Base-by-base conservation (phyloP, 805 yeast species). In the Ogataea sp. region DNA sequence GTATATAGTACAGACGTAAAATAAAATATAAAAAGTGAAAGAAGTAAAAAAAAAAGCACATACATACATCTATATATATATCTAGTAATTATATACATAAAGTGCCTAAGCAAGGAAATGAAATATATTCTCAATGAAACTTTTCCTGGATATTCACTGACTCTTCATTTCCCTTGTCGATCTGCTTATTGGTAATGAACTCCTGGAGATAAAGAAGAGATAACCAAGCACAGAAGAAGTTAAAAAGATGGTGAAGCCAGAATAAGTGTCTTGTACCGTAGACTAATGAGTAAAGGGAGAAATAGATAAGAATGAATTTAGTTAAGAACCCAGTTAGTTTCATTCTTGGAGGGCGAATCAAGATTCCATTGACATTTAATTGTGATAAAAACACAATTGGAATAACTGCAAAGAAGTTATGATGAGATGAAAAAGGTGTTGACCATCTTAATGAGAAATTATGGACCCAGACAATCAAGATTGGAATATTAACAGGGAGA, bases 341-440 rank as follows among this genome's bases (percentile, higher is more conserved):
- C 2, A 47, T 37, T 3, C 39, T 43, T 15, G 62, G 55, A 21
- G 52, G 53, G 2, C 82, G 79, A 21, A 76, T 53, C 48, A 65
- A 59, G 32, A 59, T 59, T 4, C 76, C 74, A n/a, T 70, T 60
- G 24, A 66, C 68, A 50, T 80, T 71, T 35, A 68, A 60, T 48
- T 77, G 81, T 33, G 75, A 72, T 30, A 84, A 52, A 9, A 79
- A 43, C 8, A 87, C 67, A 2, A 83, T 76, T 0, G 96, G 95
- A 13, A 81, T 61, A 20, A 88, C 73, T 0, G 95, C 83, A 39
- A 88, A 58, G 32, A 84, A 65, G 52, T 86, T 88, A 56, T 89
- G 95, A 56, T 87, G 95, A 0, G 95, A 82, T 6, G 84, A 75
- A 52, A 87, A 87, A 15, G 95, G 88, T 0, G 93, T 83, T 40